Base-by-base conservation (phyloP, 2,329 filamentous ascomycete genomes). In the Phaeosphaeria sp. region DNA sequence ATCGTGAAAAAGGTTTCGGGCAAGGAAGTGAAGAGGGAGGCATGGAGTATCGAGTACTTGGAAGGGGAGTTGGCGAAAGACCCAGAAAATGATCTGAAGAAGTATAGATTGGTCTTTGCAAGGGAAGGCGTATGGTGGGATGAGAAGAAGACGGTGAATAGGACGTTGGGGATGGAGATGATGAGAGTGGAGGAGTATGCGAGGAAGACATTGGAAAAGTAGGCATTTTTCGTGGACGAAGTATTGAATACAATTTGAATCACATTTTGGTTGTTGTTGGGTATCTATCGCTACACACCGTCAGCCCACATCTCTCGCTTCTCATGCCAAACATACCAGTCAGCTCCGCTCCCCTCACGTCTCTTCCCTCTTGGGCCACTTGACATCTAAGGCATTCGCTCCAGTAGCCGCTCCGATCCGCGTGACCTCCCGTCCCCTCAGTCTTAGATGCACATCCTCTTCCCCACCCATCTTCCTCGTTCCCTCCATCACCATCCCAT, bases 51-150 rank as follows among this genome's bases (percentile, higher is more conserved):
- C 21, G 74, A 78, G 0, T 66, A 75, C 46, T 69, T 89, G 63
- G 73, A 74, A 62, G 66, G 68, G 6, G 81, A 85, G 62, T 69
- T 88, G 63, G 67, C 65, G 20, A 71, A 72, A 11, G 80, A 86
- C 6, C 82, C 84, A 0, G 76, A 73, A 0, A 80, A 85, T 65
- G 69, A 68, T 2, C 78, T 89, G 67, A 79, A 81, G 64, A 89
- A 85, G 75, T 90, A 90, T 73, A 78, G 85, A 21, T 77, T 84
- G 59, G 83, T 87, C 0, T 90, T 90, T 78, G 86, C 82, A 54
- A 85, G 85, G 0, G 77, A 73, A 7, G 88, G 88, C 0, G 83
- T 89, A 5, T 81, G 81, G 41, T 90, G 88, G 88, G 80, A 83
- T 7, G 76, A 79, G 67, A 71, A 78, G 10, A 68, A 68, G 59